These are phyloP conservation scores for Talaromyces islandicus DNA, from an alignment of 2,329 filamentous ascomycete species.

Conservation along the genomic window DNA sequence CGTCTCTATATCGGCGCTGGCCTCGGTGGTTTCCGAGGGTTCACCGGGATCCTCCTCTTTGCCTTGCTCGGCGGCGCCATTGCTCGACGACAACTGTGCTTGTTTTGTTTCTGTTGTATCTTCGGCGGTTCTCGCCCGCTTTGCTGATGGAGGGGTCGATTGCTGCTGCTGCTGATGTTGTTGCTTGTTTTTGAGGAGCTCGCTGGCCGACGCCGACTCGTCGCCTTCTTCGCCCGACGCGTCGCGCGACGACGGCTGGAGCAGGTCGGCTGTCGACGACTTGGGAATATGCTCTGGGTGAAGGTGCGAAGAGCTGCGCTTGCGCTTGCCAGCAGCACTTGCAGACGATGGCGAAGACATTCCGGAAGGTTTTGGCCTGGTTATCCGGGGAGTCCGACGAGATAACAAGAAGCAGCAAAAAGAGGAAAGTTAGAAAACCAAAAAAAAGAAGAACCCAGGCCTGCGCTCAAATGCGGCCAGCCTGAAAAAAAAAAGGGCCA, in stretches of 20 bases:
- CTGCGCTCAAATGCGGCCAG: not conserved
- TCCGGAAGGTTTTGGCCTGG: conserved; percentile 11
- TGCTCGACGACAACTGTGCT: conserved; percentile 13
- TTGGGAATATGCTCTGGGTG: conserved; percentile 45
- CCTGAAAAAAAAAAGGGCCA: not conserved
- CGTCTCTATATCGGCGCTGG: conserved; percentile 61
- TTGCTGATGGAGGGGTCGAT: conserved; percentile 56
- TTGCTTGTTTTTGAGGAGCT: conserved; percentile 39
- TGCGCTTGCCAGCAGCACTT: conserved; percentile 63
- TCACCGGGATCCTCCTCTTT: conserved; percentile 56
- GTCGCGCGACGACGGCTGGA: conserved; percentile 71
- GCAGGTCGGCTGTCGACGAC: conserved; percentile 52
- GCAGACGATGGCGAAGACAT: conserved; percentile 59
- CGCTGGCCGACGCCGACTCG: conserved; percentile 56
- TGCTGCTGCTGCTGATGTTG: conserved; percentile 40
- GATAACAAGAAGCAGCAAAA: not conserved
- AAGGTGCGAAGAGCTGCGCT: conserved; percentile 52
- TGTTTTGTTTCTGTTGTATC: conserved; percentile 16
- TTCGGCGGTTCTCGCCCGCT: conserved; percentile 64
- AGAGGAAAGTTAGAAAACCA: not conserved
- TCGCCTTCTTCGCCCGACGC: conserved; percentile 76
- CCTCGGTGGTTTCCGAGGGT: conserved; percentile 64
- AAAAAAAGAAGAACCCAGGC: not conserved
- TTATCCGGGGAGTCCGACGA: not conserved
- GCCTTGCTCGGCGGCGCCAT: conserved; percentile 22